Evolutionary conservation across 2,329 filamentous ascomycete species (phyloP), one percentile per base, ranked within the genome.

Genomic region (Metarhizium humberi): DNA sequence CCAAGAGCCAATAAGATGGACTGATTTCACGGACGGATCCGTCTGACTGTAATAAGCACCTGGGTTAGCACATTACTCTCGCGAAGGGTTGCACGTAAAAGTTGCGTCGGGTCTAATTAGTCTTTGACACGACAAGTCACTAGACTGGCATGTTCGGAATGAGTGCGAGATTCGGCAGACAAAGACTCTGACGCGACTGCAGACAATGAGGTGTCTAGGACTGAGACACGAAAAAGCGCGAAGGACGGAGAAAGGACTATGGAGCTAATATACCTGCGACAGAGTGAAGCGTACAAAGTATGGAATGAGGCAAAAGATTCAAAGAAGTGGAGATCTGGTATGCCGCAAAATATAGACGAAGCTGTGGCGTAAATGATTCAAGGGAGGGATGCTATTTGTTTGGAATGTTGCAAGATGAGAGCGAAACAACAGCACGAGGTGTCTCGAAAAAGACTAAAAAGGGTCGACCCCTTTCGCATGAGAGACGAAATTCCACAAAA

Each of bases 1-100:
- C 92, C 92, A 97, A 60, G 91, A 96, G 59, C 92, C 92, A 63
- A 94, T 78, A 49, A 96, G 79, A 66, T 88, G 84, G 61, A 96
- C 88, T 48, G 86, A 86, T 59, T 79, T 78, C 59, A 84, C 78
- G 52, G 80, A 78, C 60, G 80, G 78, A 62, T 79, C 69, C 54
- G 83, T 84, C 72, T 81, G 77, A 66, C 83, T 86, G 67, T 55
- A 62, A 63, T 58, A 20, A 20, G n/a, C 49, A 42, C 38, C 53
- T 43, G 51, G 46, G 60, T 63, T 58, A 66, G 64, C 59, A 57
- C 40, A 58, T 5, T 14, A 38, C 5, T n/a, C 30, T 25, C 20
- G 25, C n/a, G n/a, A 16, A 30, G 7, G 20, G 14, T 5, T 8
- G 10, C 45, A 48, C 5, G 11, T 10, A 11, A 20, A 20, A 14